phyloP scores from a whole-genome alignment of 1,284 basidiomycete species.

The Leccinum pachyderme region DNA sequence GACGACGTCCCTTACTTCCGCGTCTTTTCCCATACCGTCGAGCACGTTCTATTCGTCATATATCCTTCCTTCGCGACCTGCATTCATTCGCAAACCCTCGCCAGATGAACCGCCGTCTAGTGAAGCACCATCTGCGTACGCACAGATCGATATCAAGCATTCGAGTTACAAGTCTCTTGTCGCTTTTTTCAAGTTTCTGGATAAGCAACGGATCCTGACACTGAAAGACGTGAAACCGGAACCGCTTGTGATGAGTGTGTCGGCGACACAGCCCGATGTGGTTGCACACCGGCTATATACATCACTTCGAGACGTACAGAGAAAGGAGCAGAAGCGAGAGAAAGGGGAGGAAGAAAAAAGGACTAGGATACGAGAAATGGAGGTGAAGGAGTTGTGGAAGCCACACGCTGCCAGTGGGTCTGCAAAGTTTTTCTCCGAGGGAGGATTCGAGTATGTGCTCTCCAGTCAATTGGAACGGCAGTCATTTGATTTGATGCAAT shows the following conservation, averaged over 20 bases:
- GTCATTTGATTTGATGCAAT: background rate
- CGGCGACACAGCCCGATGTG: constrained; percentile 58
- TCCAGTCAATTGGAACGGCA: background rate
- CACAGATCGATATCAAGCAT: constrained; percentile 57
- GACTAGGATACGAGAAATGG: constrained; percentile 46
- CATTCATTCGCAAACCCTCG: constrained; percentile 34
- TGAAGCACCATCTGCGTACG: constrained; percentile 34
- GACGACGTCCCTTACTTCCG: constrained; percentile 46
- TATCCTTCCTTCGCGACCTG: constrained; percentile 73
- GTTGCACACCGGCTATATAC: constrained; percentile 48
- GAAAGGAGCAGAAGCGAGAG: constrained; percentile 50
- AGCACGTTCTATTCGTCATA: constrained; percentile 76
- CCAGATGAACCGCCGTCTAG: constrained; percentile 25
- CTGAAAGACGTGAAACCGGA: constrained; percentile 75
- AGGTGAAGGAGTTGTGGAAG: constrained; percentile 73
- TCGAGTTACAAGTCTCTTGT: constrained; percentile 79
- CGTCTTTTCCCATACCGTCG: constrained; percentile 71
- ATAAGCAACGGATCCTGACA: constrained; percentile 70
- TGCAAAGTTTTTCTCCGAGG: constrained; percentile 59
- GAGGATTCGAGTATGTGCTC: constrained; percentile 51
- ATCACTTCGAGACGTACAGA: constrained; percentile 64
- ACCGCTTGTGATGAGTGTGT: constrained; percentile 61
- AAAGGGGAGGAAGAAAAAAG: constrained; percentile 47
- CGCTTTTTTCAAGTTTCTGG: constrained; percentile 71
- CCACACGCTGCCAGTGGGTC: constrained; percentile 52